These are phyloP conservation scores for Euphrasia confusa DNA, from an alignment of 257 asterid species.

Conservation along the genomic window DNA sequence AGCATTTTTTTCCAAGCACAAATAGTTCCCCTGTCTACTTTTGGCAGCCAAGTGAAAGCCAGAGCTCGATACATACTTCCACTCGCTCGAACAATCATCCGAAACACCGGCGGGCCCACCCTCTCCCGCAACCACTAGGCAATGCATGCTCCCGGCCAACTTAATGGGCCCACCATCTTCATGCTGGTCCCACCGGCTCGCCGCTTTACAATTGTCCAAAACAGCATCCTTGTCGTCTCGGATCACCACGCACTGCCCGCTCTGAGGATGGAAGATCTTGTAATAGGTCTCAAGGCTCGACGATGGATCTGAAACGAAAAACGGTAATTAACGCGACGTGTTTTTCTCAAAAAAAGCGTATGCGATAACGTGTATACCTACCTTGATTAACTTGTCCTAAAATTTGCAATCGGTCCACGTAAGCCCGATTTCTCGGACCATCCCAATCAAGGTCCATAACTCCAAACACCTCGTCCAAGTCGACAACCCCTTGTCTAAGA, in stretches of 20 bases:
- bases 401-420: constrained; percentile 37
- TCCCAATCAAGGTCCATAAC: constrained; percentile 45
- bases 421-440: constrained; percentile 33
- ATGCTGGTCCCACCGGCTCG: constrained; percentile 38
- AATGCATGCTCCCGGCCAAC: constrained; percentile 27
- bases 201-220: constrained; percentile 29
- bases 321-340: too few relatives aligned
- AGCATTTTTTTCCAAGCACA: constrained; percentile 55
- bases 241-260: constrained; percentile 43
- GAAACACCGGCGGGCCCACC: constrained; percentile 35
- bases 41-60: constrained; percentile 46
- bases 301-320: too few relatives aligned
- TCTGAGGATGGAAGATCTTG: constrained; percentile 52
- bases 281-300: constrained; percentile 12
- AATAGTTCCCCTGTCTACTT: constrained; percentile 31
- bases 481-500: constrained; percentile 32
- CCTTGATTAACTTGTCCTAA: constrained; percentile 54
- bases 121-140: constrained; percentile 38
- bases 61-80: constrained; percentile 45
- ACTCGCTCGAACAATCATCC: constrained; percentile 34
- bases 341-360: too few relatives aligned
- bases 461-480: constrained; percentile 46
- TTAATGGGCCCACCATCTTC: constrained; percentile 36
- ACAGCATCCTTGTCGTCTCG: background rate
- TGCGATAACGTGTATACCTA: background rate